Conservation (phyloP, 2,329 filamentous ascomycete species). For the Fusarium sp. region DNA sequence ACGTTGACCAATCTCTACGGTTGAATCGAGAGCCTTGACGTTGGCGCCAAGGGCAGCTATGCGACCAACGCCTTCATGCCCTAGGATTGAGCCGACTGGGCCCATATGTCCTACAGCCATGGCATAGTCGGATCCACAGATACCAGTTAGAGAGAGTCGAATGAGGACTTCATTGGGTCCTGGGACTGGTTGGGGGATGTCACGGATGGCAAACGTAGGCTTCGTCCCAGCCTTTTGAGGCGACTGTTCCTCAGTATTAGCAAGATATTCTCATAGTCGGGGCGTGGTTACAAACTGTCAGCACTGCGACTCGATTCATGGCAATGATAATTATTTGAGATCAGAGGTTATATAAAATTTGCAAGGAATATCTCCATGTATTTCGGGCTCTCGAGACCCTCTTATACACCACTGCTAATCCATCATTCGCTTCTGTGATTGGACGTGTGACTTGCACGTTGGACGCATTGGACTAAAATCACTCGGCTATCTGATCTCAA, state of each 20-base stretch:
- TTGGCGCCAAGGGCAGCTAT: slow-evolving; percentile 57
- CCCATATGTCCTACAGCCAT: slow-evolving; percentile 58
- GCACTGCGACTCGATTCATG: too few species aligned
- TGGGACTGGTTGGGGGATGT: slow-evolving; percentile 21
- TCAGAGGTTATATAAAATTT: too few species aligned
- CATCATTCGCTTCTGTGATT: too few species aligned
- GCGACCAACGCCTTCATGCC: slow-evolving; percentile 63
- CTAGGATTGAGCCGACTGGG: slow-evolving; percentile 54
- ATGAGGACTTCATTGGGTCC: slow-evolving; percentile 53
- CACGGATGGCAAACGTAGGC: slow-evolving; percentile 22
- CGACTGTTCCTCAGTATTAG: slow-evolving; percentile 10
- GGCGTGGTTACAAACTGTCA: too few species aligned
- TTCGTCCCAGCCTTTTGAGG: slow-evolving; percentile 21
- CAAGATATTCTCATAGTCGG: not conserved
- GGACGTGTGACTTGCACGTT: too few species aligned
- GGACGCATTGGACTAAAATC: too few species aligned
- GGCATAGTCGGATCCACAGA: slow-evolving; percentile 59
- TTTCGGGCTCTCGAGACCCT: too few species aligned
- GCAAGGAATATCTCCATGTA: too few species aligned
- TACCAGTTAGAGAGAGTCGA: slow-evolving; percentile 53
- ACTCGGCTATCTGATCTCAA: too few species aligned
- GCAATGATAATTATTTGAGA: too few species aligned
- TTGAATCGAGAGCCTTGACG: slow-evolving; percentile 44
- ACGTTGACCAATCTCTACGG: slow-evolving; percentile 52
- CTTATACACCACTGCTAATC: too few species aligned